Evolutionary conservation across 169 alveolate genomes (phyloP), one percentile per base, ranked within the genome.

Genomic region (Plasmodium adleri): DNA sequence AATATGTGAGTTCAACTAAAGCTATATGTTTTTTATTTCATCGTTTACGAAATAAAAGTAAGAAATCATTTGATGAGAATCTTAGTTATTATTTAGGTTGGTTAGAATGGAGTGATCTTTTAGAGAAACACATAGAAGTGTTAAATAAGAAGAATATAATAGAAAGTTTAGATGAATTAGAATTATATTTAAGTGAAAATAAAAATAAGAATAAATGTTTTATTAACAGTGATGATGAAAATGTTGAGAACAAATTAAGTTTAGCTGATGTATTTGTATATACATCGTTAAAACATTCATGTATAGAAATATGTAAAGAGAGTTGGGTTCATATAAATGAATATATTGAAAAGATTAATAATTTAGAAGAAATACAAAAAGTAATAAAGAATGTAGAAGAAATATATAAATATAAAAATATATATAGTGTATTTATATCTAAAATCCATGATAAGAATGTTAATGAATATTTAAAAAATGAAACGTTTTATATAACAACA

Each of bases 401-500:
- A 13, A 59, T 86, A 22, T 72, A 86, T 39, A 86, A 54, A 59
- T 86, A 39, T 71, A 72, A 86, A 32, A 49, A 70, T 72, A 72
- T 86, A 45, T 86, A 86, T 24, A 86, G 52, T 86, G 58, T 86
- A 63, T 86, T 66, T 62, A 63, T 86, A 43, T 86, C 92, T 1
- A 86, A 86, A 59, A 49, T 59, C 9, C 50, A 72, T 20, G 85
- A 83, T 20, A 58, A 59, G 17, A 72, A 86, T 86, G 39, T 86
- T 7, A 72, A 86, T 64, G 32, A 28, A 17, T 26, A 86, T 86
- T 20, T 86, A 54, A 86, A 86, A 26, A 47, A 86, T 22, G 93
- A 90, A 10, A 90, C 59, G 60, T 96, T 59, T 72, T 97, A 97
- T 91, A 63, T 96, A 17, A 96, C 99, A 0, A 96, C 98, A 6